Evolutionary conservation across 495 filamentous ascomycete genomes (phyloP).

Genomic region (Penicillium canescens): DNA sequence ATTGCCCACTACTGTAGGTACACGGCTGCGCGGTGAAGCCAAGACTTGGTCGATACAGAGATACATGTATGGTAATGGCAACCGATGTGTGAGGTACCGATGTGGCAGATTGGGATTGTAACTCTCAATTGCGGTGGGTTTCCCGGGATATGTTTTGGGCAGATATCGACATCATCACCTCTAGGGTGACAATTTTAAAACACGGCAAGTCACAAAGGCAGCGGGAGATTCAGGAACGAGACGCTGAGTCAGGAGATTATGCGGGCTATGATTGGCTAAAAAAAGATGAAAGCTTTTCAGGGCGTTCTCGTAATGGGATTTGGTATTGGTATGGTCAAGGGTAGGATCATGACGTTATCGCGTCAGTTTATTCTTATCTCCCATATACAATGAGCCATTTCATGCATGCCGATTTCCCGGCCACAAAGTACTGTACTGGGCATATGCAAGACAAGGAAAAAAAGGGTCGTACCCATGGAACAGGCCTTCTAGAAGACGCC

Average conservation of each 20-base stretch:
- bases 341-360: constrained; percentile 26
- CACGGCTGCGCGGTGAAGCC: constrained; percentile 25
- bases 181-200: not conserved
- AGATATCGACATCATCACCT: not conserved
- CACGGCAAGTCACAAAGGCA: constrained; percentile 1
- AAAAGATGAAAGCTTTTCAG: not conserved
- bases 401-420: constrained; percentile 13
- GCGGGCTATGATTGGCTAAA: constrained; percentile 11
- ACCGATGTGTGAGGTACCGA: not conserved
- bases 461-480: constrained; percentile 14
- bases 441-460: not conserved
- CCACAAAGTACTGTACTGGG: not conserved
- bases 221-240: constrained; percentile 9
- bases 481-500: constrained; percentile 23
- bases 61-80: not conserved
- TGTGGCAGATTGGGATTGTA: too few species aligned
- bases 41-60: constrained; percentile 15
- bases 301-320: not conserved
- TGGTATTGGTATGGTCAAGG: too few species aligned
- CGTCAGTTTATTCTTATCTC: constrained; percentile 25
- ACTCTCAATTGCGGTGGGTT: not conserved
- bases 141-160: not conserved
- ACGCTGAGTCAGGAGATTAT: constrained; percentile 13
- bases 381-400: not conserved
- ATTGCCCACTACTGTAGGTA: constrained; percentile 31